Evolutionary conservation across 2,329 filamentous ascomycete species (phyloP), one percentile per base, ranked within the genome.

Genomic region (Neofusicoccum laricinum): DNA sequence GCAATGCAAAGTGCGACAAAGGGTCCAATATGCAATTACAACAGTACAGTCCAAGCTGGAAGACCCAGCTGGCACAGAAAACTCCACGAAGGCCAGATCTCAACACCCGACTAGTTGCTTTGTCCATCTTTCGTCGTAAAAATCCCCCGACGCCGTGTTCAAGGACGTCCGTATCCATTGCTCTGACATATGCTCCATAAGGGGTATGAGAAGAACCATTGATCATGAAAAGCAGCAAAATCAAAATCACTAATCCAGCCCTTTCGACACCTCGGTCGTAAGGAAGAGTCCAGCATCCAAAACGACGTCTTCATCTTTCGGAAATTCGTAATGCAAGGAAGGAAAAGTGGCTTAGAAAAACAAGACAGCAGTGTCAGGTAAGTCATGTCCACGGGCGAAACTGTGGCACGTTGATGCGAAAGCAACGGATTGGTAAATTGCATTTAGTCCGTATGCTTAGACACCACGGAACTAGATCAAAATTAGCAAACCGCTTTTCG

Each of bases 401-500:
- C 14, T 50, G 40, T 38, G 38, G 14, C 19, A 25, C 17, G 32
- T 17, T 30, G 25, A 30, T 30, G 25, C 25, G 25, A 30, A 30
- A 38, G n/a, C 49, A 50, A 14, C 2, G 12, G 6, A 38, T 6
- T 36, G 30, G 43, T 17, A 21, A 17, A 46, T 15, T 34, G 6
- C 11, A 10, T 30, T 32, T 50, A 25, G 25, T 19, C 34, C 14
- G 30, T 15, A 11, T 15, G 6, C 15, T 65, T 53, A 67, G 8
- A 67, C 66, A 34, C 66, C 66, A 30, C 66, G 66, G 64, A 67
- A 67, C 66, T 67, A 7, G 8, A 36, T 12, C 12, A 17, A 19
- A 25, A 14, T 65, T 61, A 66, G 64, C 19, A 6, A 64, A 69
- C 68, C 71, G 63, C 67, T 68, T 70, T 72, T 62, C 10, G 41